Percentiles rank a stretch among this genome's conserved stretches.
phyloP scores from a whole-genome alignment of 1,284 basidiomycete species.

The Athelia psychrophila region DNA sequence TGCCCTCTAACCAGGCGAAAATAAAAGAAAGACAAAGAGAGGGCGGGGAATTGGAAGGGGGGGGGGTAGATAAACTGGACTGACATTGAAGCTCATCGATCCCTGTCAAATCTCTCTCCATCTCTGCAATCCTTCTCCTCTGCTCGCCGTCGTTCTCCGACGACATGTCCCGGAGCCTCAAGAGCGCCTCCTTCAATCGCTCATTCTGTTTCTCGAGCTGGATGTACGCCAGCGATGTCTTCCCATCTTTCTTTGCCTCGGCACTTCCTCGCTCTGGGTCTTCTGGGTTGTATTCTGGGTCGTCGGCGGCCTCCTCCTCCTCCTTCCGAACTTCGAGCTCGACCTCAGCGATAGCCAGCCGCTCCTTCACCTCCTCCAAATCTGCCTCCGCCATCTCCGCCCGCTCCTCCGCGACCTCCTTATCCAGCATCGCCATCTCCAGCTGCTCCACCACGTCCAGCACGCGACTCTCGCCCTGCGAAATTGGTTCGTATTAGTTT shows the following conservation, averaged over 20 bases:
- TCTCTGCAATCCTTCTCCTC: slow-evolving; percentile 76
- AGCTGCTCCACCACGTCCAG: slow-evolving; percentile 84
- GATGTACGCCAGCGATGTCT: slow-evolving; percentile 77
- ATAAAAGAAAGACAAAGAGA: slow-evolving; percentile 6
- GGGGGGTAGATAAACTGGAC: slow-evolving; percentile 12
- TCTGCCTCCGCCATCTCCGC: slow-evolving; percentile 81
- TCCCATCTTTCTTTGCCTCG: slow-evolving; percentile 45
- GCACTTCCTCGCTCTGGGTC: no score
- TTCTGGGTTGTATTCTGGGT: no score
- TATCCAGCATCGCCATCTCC: slow-evolving; percentile 94
- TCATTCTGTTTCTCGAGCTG: slow-evolving; percentile 98
- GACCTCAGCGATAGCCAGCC: slow-evolving; percentile 78
- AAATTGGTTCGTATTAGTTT: no score
- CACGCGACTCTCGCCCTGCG: slow-evolving; percentile 52
- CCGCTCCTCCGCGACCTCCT: slow-evolving; percentile 95
- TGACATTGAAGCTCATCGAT: slow-evolving; percentile 73
- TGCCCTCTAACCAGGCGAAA: neutral
- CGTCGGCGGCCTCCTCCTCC: slow-evolving; percentile 41
- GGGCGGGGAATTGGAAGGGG: neutral
- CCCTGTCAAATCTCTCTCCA: slow-evolving; percentile 82
- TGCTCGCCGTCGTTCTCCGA: slow-evolving; percentile 88
- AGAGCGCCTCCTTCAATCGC: slow-evolving; percentile 89
- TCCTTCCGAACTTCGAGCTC: slow-evolving; percentile 79
- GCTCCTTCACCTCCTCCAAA: slow-evolving; percentile 76
- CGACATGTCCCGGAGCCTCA: slow-evolving; percentile 86